Evolutionary conservation across 129 eudicot species (phyloP), one percentile per base, ranked within the genome.

Genomic region (Flaveria linearis): DNA sequence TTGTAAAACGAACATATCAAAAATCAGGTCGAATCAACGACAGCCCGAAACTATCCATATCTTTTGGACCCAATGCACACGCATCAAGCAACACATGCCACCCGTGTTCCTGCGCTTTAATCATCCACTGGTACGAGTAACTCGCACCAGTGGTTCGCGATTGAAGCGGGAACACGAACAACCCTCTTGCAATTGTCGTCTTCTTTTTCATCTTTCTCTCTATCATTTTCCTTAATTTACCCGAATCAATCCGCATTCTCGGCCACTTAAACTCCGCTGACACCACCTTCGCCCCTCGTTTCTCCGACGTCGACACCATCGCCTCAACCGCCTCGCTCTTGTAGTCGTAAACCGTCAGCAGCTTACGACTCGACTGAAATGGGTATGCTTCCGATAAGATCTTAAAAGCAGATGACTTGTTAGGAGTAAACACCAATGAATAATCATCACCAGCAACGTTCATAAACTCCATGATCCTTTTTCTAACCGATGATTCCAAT

Each of bases 41-140:
- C 23, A 93, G 80, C 36, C 96, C 98, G 5, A 93, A 88, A 78
- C 96, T 93, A 71, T 86, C 90, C 96, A 90, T 86, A 74, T 90
- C 98, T 80, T 93, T 93, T 8, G 98, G 98, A 3, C 96, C 90
- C 72, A 90, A 82, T 50, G 98, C 90, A 74, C 98, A 90, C 50
- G 95, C 90, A 76, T 93, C 98, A 39, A 93, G 94, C 83, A 90
- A 76, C 60, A 93, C 95, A 70, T 93, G 98, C 98, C 96, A 93
- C 53, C 95, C 98, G 49, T 93, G 81, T 72, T 93, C 95, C 53
- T 85, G 94, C 5, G 98, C 98, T 77, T 76, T 69, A 5, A 76
- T 84, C 96, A 93, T 93, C 98, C 98, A 93, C 30, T 93, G 96
- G 63, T 88, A 93, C 58, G 98, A 93, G 12, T 93, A 88, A 65